A percentile compares a stretch with the other conserved stretches of the same genome.
Evolutionary conservation across 176 grass and related monocot species (phyloP).

Genomic region (Panicum miliaceum): DNA sequence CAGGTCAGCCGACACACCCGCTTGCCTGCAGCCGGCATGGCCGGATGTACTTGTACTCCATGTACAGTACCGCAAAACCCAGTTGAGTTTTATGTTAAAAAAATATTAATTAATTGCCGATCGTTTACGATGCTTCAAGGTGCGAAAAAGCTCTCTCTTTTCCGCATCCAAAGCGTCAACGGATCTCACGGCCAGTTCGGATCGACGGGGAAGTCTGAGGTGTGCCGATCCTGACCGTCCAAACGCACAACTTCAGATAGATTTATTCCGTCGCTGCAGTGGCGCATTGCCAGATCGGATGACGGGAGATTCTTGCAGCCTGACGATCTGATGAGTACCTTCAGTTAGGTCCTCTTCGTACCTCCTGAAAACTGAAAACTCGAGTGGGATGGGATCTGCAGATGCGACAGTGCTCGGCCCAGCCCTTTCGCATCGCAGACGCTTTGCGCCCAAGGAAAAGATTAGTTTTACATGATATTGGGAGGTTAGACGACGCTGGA

Average conservation of each 20-base stretch:
- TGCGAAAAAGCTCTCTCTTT: background rate
- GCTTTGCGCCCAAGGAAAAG: slow-evolving; percentile 51
- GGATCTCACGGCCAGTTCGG: background rate
- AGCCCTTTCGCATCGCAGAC: slow-evolving; percentile 25
- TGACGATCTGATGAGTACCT: background rate
- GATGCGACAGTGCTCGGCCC: background rate
- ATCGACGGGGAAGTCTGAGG: background rate
- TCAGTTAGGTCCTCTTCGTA: background rate
- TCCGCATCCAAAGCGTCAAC: background rate
- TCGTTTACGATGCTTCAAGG: background rate
- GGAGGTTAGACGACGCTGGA: background rate
- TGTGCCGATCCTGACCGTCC: background rate
- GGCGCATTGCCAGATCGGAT: background rate
- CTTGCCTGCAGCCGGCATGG: background rate
- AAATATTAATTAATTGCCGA: background rate
- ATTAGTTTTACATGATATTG: slow-evolving; percentile 2
- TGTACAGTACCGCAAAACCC: background rate
- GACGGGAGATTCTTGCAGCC: background rate
- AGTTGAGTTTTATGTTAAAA: background rate
- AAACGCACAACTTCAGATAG: background rate
- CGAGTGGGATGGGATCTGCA: background rate
- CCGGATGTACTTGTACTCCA: background rate
- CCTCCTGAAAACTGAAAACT: background rate
- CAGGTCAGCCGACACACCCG: slow-evolving; percentile 14
- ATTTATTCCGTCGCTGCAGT: background rate